Evolutionary conservation across 176 grass and related monocot genomes (phyloP).

Genomic region (Poa pratensis): DNA sequence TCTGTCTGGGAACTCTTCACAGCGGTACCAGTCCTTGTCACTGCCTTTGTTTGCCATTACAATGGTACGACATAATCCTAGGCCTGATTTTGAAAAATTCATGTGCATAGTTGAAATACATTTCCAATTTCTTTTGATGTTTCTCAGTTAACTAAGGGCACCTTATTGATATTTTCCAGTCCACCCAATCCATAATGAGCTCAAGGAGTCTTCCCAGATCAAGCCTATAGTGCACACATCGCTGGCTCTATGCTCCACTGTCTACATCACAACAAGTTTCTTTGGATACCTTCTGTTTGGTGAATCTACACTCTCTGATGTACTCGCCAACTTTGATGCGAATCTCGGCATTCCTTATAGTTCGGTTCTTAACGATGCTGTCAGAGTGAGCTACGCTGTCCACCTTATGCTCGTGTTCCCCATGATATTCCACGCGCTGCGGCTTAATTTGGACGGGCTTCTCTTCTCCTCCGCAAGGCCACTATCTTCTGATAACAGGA

Average conservation of each 20-base stretch:
- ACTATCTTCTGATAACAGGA: slow-evolving; percentile 68
- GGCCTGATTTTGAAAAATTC: no score
- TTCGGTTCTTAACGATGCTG: slow-evolving; percentile 74
- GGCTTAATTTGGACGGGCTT: slow-evolving; percentile 90
- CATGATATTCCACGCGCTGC: slow-evolving; percentile 95
- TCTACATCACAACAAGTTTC: slow-evolving; percentile 90
- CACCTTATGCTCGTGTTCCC: slow-evolving; percentile 99
- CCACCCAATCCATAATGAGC: slow-evolving; percentile 82
- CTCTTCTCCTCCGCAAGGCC: slow-evolving; percentile 66
- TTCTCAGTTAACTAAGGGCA: background rate
- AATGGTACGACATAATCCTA: slow-evolving; percentile 60
- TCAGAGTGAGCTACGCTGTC: slow-evolving; percentile 85
- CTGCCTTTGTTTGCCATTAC: slow-evolving; percentile 94
- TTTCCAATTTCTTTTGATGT: background rate
- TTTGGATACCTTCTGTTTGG: slow-evolving; percentile 92
- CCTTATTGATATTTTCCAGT: slow-evolving; percentile 58
- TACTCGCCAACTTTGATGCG: slow-evolving; percentile 91
- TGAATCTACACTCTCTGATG: slow-evolving; percentile 78
- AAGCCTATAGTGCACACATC: slow-evolving; percentile 82
- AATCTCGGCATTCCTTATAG: slow-evolving; percentile 93
- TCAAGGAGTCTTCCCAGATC: slow-evolving; percentile 82
- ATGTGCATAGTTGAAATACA: background rate
- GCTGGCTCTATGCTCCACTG: slow-evolving; percentile 70
- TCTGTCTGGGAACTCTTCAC: slow-evolving; percentile 97
- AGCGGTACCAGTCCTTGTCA: slow-evolving; percentile 89